phyloP scores from a whole-genome alignment of 305 asterid species.

The Solanum hybrid region DNA sequence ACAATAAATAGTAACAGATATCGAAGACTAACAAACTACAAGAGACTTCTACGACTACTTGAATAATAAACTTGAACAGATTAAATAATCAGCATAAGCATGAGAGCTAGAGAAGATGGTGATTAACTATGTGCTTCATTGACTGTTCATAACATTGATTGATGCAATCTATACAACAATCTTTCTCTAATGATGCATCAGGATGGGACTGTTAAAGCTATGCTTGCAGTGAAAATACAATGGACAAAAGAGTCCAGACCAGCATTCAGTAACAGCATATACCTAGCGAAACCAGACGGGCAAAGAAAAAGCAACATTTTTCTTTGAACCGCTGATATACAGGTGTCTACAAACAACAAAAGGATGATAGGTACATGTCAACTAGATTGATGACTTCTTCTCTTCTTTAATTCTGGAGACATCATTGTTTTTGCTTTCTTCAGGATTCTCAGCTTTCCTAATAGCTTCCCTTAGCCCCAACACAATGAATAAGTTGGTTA shows the following conservation, averaged over 20 bases:
- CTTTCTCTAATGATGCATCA: not conserved
- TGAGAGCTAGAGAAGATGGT: not conserved
- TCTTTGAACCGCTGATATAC: not conserved
- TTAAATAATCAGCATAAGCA: not conserved
- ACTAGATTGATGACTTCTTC: conserved; percentile 37
- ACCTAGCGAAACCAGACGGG: not conserved
- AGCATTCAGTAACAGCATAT: not conserved
- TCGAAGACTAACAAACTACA: not conserved
- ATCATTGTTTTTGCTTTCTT: conserved; percentile 25
- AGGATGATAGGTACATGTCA: not conserved
- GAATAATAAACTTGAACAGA: not conserved
- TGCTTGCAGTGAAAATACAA: not conserved
- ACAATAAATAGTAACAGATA: not conserved
- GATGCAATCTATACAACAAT: not conserved
- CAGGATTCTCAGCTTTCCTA: conserved; percentile 31
- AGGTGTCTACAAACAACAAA: not conserved
- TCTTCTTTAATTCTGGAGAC: conserved; percentile 29
- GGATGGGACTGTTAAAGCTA: not conserved
- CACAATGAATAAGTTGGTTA: conserved; percentile 82
- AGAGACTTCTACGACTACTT: not conserved
- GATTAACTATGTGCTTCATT: not conserved
- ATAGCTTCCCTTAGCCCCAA: conserved; percentile 69
- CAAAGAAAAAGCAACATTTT: not conserved
- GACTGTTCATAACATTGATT: not conserved
- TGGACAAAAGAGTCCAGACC: not conserved